Evolutionary conservation across 192 early-diverging fungal genomes (phyloP), one percentile per base, ranked within the genome.

Genomic region (Dissophora globulifera): DNA sequence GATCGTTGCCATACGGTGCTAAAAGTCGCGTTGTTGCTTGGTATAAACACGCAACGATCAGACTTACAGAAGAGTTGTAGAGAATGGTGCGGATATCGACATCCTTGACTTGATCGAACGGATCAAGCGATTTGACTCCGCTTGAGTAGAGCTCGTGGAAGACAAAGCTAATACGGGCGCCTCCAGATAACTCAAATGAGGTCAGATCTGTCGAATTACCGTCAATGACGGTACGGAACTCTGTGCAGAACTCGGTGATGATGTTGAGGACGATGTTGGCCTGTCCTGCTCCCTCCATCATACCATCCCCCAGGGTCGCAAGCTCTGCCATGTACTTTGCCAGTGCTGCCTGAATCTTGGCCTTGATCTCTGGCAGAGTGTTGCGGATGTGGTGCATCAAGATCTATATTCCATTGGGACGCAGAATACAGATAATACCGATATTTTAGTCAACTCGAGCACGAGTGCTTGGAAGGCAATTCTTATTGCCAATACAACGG

Each of bases 341-440:
- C 32, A 99, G 69, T 2, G 93, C 88, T 1, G 91, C 85, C 46
- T 92, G 85, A 46, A 99, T 98, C 81, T 97, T 98, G 23, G 95
- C 90, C 74, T 99, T 99, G 78, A 99, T 99, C 71, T 99, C 98
- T 27, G 98, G 98, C 27, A 99, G 83, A 19, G 96, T 99, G 67
- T 93, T 95, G 52, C 91, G 90, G 80, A 99, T 99, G 79, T 99
- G 98, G 86, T 98, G 95, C 96, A 98, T 99, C 57, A 99, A 86
- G 50, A 99, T 95, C 92, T 93, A 79, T 8, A 45, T 57, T n/a
- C n/a, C n/a, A n/a, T n/a, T n/a, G n/a, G n/a, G n/a, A n/a, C n/a
- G n/a, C n/a, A n/a, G n/a, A n/a, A n/a, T n/a, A n/a, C n/a, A n/a
- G n/a, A n/a, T n/a, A n/a, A n/a, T n/a, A n/a, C n/a, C n/a, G n/a